Evolutionary conservation across 2,329 filamentous ascomycete species (phyloP), one percentile per base, ranked within the genome.

Genomic region (Diaporthe aspalathi): DNA sequence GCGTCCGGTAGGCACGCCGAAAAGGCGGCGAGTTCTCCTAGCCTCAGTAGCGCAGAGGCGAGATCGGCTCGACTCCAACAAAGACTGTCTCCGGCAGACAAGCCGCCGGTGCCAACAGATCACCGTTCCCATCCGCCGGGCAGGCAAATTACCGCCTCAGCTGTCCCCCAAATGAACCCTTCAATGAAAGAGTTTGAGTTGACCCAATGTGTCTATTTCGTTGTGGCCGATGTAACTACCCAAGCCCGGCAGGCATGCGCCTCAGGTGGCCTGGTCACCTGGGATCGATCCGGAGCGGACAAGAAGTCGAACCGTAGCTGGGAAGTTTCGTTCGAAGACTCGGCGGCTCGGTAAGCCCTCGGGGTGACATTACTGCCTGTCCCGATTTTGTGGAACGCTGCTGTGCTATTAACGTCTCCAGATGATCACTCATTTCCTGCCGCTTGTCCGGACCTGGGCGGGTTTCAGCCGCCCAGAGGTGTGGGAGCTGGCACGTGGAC

Each of bases 201-300:
- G 22, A 43, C 24, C 47, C 53, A 40, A 60, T 38, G 45, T 45
- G 60, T 50, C 27, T 50, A 49, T 45, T 65, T 50, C 54, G 11
- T 11, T 40, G 45, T 47, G 38, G 24, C 27, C 68, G 69, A 71
- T 52, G 62, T 67, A 32, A 47, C 63, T 12, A 43, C 60, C 63
- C 32, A n/a, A 22, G 24, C 56, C 40, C 69, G 69, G 69, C 54
- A 71, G 69, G 69, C 63, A 68, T 52, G 27, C 29, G 56, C 56
- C 56, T 67, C 43, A 45, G 47, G 69, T 68, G 45, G 53, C 38
- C 53, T 68, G 45, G 53, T 67, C 53, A 53, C 35, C 45, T 67
- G 29, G 24, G 35, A 22, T 35, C 27, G 32, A 52, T 29, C 29
- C 53, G 17, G 24, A 62, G 57, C 45, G 40, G 50, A 20, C 38